These are phyloP conservation scores for Botrytis pseudocinerea DNA, from an alignment of 2,329 filamentous ascomycete genomes.

Conservation along the genomic window DNA sequence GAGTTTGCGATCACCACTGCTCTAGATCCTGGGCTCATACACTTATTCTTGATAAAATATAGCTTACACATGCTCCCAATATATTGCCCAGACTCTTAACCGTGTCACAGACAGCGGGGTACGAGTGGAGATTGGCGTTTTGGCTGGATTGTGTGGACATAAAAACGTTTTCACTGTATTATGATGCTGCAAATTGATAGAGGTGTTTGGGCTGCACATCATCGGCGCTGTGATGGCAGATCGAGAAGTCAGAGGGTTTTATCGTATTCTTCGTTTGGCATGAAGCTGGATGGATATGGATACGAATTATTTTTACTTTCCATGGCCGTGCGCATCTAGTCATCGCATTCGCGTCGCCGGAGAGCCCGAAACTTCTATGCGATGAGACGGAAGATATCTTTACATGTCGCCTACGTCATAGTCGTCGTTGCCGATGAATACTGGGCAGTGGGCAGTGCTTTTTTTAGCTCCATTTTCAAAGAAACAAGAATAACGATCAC, in stretches of 20 bases:
- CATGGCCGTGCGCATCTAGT: background rate
- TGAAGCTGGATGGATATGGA: background rate
- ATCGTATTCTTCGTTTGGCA: background rate
- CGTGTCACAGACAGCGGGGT: constrained; percentile 4
- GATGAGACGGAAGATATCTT: background rate
- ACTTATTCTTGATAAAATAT: background rate
- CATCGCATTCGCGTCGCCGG: background rate
- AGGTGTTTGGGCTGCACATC: too few species aligned
- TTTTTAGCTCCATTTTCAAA: background rate
- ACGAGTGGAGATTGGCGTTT: background rate
- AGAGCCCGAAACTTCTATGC: background rate
- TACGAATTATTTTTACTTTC: background rate
- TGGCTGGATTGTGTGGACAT: background rate
- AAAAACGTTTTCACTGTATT: background rate
- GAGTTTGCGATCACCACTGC: background rate
- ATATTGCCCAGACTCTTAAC: background rate
- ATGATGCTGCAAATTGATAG: background rate
- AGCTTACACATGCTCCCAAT: background rate
- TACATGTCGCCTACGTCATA: background rate
- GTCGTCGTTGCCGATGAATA: background rate
- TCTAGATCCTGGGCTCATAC: background rate
- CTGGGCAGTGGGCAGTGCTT: background rate
- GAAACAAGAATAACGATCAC: background rate
- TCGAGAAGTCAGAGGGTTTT: background rate
- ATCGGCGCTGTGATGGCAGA: constrained; percentile 1